Conservation (phyloP, 257 asterid species). For the Solanum sitiens region DNA sequence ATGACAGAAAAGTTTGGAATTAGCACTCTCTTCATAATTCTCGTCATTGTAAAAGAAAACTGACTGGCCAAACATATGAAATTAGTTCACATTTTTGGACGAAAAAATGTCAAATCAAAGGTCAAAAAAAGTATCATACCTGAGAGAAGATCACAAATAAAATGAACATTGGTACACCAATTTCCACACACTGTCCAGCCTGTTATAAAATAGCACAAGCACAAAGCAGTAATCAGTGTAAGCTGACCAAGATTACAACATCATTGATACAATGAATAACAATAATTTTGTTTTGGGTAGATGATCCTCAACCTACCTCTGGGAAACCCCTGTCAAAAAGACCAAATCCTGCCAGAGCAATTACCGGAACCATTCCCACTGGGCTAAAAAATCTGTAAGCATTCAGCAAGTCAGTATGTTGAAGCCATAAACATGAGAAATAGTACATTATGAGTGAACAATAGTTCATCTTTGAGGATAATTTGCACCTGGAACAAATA, state of each 20-base stretch:
- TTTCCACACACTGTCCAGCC: slow-evolving; percentile 92
- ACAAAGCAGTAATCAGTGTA: neutral
- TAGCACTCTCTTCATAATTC: neutral
- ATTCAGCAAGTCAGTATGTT: neutral
- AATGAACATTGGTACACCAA: slow-evolving; percentile 86
- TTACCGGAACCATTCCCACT: slow-evolving; percentile 95
- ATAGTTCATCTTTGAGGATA: neutral
- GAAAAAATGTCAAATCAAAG: neutral
- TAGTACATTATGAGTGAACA: neutral
- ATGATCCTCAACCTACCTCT: slow-evolving; percentile 34
- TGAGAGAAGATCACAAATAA: slow-evolving; percentile 84
- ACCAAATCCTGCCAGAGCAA: slow-evolving; percentile 83
- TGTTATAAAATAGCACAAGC: slow-evolving; percentile 16
- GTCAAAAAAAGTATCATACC: slow-evolving; percentile 19
- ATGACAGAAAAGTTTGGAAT: neutral
- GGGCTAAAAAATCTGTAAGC: slow-evolving; percentile 89
- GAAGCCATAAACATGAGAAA: neutral
- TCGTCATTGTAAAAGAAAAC: neutral
- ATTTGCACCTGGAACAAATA: slow-evolving; percentile 74
- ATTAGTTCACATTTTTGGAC: neutral
- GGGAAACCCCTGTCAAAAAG: slow-evolving; percentile 93
- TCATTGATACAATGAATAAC: neutral
- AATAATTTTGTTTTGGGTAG: neutral
- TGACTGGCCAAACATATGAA: neutral
- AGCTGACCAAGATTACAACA: neutral